These are phyloP conservation scores for Dactylellina leptospora DNA, from an alignment of 2,329 filamentous ascomycete species.

Conservation along the genomic window DNA sequence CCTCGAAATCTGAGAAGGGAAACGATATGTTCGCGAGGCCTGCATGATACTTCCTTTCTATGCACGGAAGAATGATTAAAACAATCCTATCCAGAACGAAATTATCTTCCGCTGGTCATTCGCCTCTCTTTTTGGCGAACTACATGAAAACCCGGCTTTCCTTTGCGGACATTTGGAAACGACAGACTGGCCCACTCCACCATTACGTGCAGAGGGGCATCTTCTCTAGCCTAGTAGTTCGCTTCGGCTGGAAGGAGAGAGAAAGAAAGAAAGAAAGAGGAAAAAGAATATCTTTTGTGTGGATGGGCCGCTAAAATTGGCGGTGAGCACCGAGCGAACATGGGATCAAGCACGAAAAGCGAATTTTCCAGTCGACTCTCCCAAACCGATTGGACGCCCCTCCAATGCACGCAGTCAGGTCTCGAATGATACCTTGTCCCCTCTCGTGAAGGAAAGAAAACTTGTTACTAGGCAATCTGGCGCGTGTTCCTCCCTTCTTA, in stretches of 20 bases:
- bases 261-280: not conserved
- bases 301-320: not conserved
- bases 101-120: not conserved
- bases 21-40: too few relatives aligned
- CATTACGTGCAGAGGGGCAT: too few relatives aligned
- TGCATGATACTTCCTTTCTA: too few relatives aligned
- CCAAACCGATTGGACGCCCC: constrained; percentile 4
- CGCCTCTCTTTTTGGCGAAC: not conserved
- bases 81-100: too few relatives aligned
- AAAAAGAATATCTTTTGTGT: not conserved
- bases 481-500: not conserved
- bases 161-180: constrained; percentile 5
- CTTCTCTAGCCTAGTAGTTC: not conserved
- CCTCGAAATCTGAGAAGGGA: too few relatives aligned
- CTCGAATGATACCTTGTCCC: too few relatives aligned
- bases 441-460: not conserved
- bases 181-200: constrained; percentile 1
- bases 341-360: constrained; percentile 3
- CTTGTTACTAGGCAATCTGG: constrained; percentile 9
- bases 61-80: too few relatives aligned
- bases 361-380: not conserved
- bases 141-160: not conserved
- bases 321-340: not conserved
- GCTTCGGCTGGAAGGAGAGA: not conserved
- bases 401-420: not conserved